Evolutionary conservation across 2,329 filamentous ascomycete species (phyloP).

Genomic region (Torrubiella hemipterigena): DNA sequence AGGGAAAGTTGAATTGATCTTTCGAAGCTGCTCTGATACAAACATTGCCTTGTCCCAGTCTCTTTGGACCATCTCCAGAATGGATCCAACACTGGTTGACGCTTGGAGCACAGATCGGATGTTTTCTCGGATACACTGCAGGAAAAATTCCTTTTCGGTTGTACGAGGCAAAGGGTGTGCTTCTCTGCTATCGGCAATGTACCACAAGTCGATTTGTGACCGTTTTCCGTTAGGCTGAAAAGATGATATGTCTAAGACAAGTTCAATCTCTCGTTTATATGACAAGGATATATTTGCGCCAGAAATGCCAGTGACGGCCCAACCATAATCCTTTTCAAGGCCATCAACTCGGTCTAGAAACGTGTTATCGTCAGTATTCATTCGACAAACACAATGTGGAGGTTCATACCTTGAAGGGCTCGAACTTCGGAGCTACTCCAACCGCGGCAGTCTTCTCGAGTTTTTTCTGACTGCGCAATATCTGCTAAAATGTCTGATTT

Average conservation of each 20-base stretch:
- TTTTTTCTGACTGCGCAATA: conserved; percentile 70
- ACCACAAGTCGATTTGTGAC: conserved; percentile 55
- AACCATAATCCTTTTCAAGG: conserved; percentile 56
- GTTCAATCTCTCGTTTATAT: conserved; percentile 59
- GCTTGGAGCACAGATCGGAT: conserved; percentile 48
- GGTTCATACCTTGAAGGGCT: conserved; percentile 54
- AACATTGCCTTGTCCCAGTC: conserved; percentile 55
- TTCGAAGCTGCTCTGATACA: conserved; percentile 47
- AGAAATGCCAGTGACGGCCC: conserved; percentile 56
- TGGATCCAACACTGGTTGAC: conserved; percentile 38
- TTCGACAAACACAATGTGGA: not conserved
- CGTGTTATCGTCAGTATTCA: conserved; percentile 21
- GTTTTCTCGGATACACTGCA: conserved; percentile 59
- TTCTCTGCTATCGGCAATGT: conserved; percentile 49
- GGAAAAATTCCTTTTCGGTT: conserved; percentile 61
- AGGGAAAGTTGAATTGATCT: conserved; percentile 51
- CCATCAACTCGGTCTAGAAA: conserved; percentile 47
- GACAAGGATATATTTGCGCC: conserved; percentile 58
- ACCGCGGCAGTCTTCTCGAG: conserved; percentile 78
- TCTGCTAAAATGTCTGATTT: conserved; percentile 61
- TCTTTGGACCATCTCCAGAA: conserved; percentile 46
- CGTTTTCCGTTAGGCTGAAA: conserved; percentile 39
- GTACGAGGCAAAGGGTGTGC: conserved; percentile 43
- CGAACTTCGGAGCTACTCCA: conserved; percentile 78
- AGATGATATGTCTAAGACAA: conserved; percentile 56